Percentiles rank a stretch among this genome's conserved stretches.
phyloP scores from a whole-genome alignment of 176 grass and related monocot genomes.

The Poa pratensis region DNA sequence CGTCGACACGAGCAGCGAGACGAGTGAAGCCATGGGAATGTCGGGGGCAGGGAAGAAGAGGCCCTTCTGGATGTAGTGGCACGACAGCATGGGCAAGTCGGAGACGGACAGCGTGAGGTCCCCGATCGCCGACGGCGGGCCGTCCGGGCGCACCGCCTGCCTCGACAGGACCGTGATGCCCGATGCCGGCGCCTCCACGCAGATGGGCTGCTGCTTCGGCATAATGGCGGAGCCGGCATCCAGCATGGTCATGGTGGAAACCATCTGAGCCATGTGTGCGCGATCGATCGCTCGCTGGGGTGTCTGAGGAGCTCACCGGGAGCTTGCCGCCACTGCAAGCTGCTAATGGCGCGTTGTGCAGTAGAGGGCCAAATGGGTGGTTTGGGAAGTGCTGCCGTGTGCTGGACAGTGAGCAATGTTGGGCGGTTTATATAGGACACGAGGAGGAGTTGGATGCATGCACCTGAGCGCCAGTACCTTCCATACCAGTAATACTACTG shows the following conservation, averaged over 20 bases:
- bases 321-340: not conserved
- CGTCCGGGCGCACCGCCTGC: conserved; percentile 61
- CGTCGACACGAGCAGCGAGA: conserved; percentile 64
- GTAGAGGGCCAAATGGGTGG: conserved; percentile 42
- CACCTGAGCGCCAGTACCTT: conserved; percentile 38
- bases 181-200: conserved; percentile 48
- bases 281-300: not conserved
- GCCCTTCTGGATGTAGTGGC: conserved; percentile 99
- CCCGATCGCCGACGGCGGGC: conserved; percentile 44
- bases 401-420: conserved; percentile 21
- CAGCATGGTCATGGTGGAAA: conserved; percentile 52
- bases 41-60: conserved; percentile 78
- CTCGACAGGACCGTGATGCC: conserved; percentile 64
- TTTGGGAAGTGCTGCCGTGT: conserved; percentile 42
- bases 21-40: conserved; percentile 57
- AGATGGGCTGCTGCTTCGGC: conserved; percentile 34
- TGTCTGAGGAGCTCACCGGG: conserved; percentile 13
- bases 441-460: conserved; percentile 34
- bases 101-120: conserved; percentile 88
- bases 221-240: conserved; percentile 50
- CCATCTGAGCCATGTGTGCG: conserved; percentile 59
- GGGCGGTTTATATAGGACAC: conserved; percentile 62
- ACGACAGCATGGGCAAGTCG: conserved; percentile 97
- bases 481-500: conserved; percentile 8
- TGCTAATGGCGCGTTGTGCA: conserved; percentile 2